Percentiles rank a stretch among this genome's conserved stretches.
Evolutionary conservation across 2,329 filamentous ascomycete genomes (phyloP).

Genomic region (Paecilomyces variotii): DNA sequence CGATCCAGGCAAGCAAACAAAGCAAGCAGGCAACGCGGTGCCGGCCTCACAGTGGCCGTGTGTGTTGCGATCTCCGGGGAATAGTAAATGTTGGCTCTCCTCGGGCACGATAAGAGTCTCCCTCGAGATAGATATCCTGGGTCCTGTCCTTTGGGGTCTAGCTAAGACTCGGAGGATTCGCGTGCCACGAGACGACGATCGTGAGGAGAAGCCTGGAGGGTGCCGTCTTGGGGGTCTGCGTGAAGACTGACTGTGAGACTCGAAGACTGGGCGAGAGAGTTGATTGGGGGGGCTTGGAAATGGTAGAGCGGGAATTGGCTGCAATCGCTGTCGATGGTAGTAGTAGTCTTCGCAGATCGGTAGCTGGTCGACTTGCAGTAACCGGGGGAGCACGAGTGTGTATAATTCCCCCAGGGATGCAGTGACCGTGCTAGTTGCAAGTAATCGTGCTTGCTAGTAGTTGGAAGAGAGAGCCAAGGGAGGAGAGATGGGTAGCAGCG

Average conservation of each 20-base stretch:
- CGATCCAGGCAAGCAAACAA: slow-evolving; percentile 1
- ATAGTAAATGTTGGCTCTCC: background rate
- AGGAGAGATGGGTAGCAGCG: background rate
- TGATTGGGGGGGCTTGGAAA: slow-evolving; percentile 1
- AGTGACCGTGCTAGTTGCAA: background rate
- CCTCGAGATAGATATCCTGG: background rate
- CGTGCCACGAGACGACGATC: background rate
- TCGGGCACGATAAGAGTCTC: background rate
- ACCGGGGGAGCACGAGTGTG: background rate
- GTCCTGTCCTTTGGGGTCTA: background rate
- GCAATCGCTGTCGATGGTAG: slow-evolving; percentile 9
- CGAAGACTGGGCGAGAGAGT: background rate
- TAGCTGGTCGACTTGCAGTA: background rate
- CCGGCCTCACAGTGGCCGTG: background rate
- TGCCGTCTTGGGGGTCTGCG: background rate
- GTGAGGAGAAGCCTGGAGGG: background rate
- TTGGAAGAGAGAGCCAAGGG: background rate
- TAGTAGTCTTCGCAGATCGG: background rate
- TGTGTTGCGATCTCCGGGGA: background rate
- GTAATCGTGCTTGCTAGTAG: no score
- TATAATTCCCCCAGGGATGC: background rate
- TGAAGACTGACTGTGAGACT: background rate
- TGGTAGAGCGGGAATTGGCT: slow-evolving; percentile 14
- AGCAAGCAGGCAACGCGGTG: background rate
- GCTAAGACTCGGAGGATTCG: background rate